Base-by-base conservation (phyloP, 2,329 filamentous ascomycete species). In the Paecilomyces variotii region DNA sequence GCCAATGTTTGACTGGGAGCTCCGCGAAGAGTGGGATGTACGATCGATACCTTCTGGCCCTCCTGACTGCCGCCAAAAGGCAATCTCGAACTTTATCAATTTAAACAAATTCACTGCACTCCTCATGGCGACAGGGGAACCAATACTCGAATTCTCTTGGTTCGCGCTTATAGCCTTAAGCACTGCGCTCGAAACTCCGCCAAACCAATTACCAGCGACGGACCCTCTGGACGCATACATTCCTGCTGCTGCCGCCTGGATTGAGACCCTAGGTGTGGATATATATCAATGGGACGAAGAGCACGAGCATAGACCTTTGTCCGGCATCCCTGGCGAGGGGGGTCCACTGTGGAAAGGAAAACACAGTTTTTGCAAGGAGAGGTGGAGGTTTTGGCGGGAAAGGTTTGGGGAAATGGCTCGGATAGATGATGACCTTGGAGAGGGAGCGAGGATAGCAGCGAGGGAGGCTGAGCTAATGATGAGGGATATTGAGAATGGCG, bases 281-380 rank as follows among this genome's bases (percentile, higher is more conserved):
- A 62, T 62, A 5, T 62, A 60, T 55, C 45, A 57, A 4, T 62
- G 61, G 61, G 57, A 62, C 24, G 59, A 61, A 14, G 59, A 59
- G 35, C 54, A 7, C 19, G 27, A 39, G 52, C 19, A 12, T 10
- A 57, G 59, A 32, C 9, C 32, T 34, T 10, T 34, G 32, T 7
- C 12, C 32, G 32, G 32, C 12, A 11, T 11, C 12, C 32, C 32
- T n/a, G 35, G 2, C 4, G 7, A 5, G 12, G 4, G 14, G 7
- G 35, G 35, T 19, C 35, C 35, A 19, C 14, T 45, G 35, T n/a
- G 35, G 35, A 45, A 19, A 45, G 35, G 35, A 14, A 14, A 19
- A 7, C 12, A n/a, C n/a, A 19, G 14, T 14, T 45, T 45, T 19
- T 45, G 35, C n/a, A 6, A 45, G 14, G 35, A 45, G 14, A 45